phyloP scores from a whole-genome alignment of 352 stramenopile genomes.

The Phytophthora macrochlamydospora region DNA sequence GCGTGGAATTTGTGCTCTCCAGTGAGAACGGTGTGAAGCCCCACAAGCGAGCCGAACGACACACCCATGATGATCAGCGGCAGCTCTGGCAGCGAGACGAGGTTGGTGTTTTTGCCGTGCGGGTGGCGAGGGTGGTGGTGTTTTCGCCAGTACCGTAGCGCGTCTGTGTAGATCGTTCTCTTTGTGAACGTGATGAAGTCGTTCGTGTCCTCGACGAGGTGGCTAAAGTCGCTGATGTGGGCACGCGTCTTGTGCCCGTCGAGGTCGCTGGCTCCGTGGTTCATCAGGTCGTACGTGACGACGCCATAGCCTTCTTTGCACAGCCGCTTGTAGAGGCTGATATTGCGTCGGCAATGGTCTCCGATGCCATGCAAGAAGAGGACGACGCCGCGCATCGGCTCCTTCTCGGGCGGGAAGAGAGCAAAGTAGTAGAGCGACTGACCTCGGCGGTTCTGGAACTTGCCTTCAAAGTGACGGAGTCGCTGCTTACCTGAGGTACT shows the following conservation, averaged over 20 bases:
- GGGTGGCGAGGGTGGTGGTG: slow-evolving; percentile 19
- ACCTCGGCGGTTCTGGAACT: slow-evolving; percentile 42
- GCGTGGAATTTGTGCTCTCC: slow-evolving; percentile 52
- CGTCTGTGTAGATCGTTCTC: slow-evolving; percentile 28
- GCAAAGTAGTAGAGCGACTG: slow-evolving; percentile 50
- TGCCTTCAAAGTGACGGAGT: slow-evolving; percentile 43
- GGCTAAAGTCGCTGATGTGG: slow-evolving; percentile 41
- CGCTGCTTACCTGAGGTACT: slow-evolving; percentile 5
- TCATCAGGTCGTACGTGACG: slow-evolving; percentile 56
- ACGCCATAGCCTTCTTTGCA: slow-evolving; percentile 49
- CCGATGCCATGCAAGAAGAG: slow-evolving; percentile 53
- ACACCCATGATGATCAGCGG: slow-evolving; percentile 65
- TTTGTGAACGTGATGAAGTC: slow-evolving; percentile 49
- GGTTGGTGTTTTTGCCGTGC: slow-evolving; percentile 13
- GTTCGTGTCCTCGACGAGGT: slow-evolving; percentile 63
- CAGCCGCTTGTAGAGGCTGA: slow-evolving; percentile 48
- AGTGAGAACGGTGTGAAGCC: slow-evolving; percentile 57
- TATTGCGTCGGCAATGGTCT: slow-evolving; percentile 51
- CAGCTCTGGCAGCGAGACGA: slow-evolving; percentile 21
- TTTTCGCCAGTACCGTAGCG: slow-evolving; percentile 33
- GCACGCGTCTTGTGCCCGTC: slow-evolving; percentile 39
- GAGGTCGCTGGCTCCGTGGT: slow-evolving; percentile 52
- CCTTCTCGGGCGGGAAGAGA: slow-evolving; percentile 39
- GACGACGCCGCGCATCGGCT: slow-evolving; percentile 43
- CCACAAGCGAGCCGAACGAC: slow-evolving; percentile 61